Base-by-base conservation (phyloP, 164 flowering plant species). In the Berberis vulgaris region DNA sequence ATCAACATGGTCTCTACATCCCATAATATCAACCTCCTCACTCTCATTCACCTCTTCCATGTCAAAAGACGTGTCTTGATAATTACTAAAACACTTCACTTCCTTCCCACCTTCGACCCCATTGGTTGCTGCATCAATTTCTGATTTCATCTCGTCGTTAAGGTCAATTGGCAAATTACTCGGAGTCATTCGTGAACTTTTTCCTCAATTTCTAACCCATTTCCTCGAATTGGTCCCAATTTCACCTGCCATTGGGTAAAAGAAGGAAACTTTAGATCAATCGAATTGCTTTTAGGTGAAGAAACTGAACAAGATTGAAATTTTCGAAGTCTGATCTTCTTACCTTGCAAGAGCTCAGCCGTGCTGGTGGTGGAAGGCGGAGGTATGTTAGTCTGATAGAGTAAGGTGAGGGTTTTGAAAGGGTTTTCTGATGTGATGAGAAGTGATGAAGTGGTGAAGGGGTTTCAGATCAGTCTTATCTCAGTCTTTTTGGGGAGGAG, bases 21-120 rank as follows among this genome's bases (percentile, higher is more conserved):
- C 83, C 43, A 70, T 39, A 63, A 89, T 66, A 68, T 88, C 82
- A 67, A 84, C 81, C 40, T 75, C 78, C 3, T 64, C 47, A 60
- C 76, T 79, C 11, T 74, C 78, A 7, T 47, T 41, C 43, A 49
- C 53, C 3, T 54, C 45, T 46, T 79, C 82, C 72, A 68, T 63
- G 41, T 73, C 68, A 54, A 54, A 66, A 3, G 69, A 46, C 13
- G 69, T 67, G 41, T 79, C 84, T 71, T 80, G 78, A 39, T 65
- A 73, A 59, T 72, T 70, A 61, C 61, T 73, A 49, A 38, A 56
- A 67, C 82, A 77, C 60, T 67, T 73, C 62, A 76, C 39, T 64
- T 61, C 61, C 43, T 53, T 60, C 49, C 63, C 68, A 47, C 73
- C 76, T 45, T 66, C 54, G 39, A 44, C 66, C 54, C 9, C 73